Evolutionary conservation across 352 stramenopile species (phyloP).

Genomic region (Globisporangium uncinulatum): DNA sequence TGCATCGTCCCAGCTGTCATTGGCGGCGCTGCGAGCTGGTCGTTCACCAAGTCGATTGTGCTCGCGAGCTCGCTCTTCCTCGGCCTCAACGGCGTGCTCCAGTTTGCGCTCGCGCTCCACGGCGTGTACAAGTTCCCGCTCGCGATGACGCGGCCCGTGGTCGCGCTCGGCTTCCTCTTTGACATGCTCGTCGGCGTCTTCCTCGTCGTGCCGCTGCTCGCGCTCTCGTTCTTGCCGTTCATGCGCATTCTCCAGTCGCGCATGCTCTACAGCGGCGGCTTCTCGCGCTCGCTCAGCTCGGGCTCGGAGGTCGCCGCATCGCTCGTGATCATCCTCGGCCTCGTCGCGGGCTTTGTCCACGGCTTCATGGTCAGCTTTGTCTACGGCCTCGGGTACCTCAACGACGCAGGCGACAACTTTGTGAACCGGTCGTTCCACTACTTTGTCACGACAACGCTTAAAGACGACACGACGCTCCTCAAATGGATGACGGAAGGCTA

Average conservation of each 20-base stretch:
- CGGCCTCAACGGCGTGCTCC: constrained; percentile 63
- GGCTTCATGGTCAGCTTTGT: constrained; percentile 73
- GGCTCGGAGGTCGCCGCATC: constrained; percentile 80
- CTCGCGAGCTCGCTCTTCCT: constrained; percentile 64
- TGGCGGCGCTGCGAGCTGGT: constrained; percentile 51
- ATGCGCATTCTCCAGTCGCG: constrained; percentile 84
- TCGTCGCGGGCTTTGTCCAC: constrained; percentile 72
- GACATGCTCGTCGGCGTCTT: constrained; percentile 81
- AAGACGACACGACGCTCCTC: constrained; percentile 27
- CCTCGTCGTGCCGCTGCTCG: constrained; percentile 65
- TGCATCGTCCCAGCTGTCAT: constrained; percentile 48
- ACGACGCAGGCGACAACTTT: constrained; percentile 61
- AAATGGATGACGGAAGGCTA: constrained; percentile 48
- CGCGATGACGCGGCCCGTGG: constrained; percentile 61
- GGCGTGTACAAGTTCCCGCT: constrained; percentile 55
- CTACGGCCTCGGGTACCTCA: constrained; percentile 67
- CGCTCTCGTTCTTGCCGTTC: constrained; percentile 76
- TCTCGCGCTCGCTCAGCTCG: constrained; percentile 69
- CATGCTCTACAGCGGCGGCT: constrained; percentile 86
- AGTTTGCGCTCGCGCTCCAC: constrained; percentile 68
- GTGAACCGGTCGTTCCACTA: constrained; percentile 75
- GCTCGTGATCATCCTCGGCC: constrained; percentile 66
- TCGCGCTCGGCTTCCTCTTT: constrained; percentile 78
- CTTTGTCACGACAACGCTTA: constrained; percentile 41
- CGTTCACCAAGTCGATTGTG: constrained; percentile 55